These are phyloP conservation scores for Coccinonectria pachysandricola DNA, from an alignment of 2,329 filamentous ascomycete genomes.

Conservation along the genomic window DNA sequence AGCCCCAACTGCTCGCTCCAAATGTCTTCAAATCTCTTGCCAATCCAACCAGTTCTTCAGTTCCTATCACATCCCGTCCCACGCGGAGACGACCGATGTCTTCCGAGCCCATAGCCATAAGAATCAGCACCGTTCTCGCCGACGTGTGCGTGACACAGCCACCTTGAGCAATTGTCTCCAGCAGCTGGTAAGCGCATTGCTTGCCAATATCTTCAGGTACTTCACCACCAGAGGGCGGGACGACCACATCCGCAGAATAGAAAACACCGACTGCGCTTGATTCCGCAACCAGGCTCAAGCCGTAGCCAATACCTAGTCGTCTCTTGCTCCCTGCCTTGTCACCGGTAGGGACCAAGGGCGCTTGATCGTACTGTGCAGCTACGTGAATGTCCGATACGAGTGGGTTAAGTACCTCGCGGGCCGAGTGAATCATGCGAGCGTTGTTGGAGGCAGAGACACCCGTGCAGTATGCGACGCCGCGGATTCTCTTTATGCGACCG, in stretches of 20 bases:
- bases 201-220: conserved; percentile 86
- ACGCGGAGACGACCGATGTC: conserved; percentile 83
- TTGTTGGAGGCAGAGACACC: conserved; percentile 92
- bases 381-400: conserved; percentile 86
- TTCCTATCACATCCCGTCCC: conserved; percentile 70
- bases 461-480: conserved; percentile 87
- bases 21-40: conserved; percentile 82
- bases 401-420: conserved; percentile 76
- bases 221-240: conserved; percentile 67
- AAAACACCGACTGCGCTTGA: conserved; percentile 70
- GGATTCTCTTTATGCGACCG: conserved; percentile 76
- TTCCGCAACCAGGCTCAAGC: conserved; percentile 82
- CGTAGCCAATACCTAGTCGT: conserved; percentile 80
- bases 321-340: conserved; percentile 46
- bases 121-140: conserved; percentile 62
- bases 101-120: conserved; percentile 98
- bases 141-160: conserved; percentile 70
- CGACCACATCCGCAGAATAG: conserved; percentile 76
- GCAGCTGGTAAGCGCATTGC: conserved; percentile 76
- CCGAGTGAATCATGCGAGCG: conserved; percentile 85
- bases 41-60: conserved; percentile 68
- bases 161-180: conserved; percentile 72
- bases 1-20: conserved; percentile 81
- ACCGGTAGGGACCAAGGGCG: conserved; percentile 43
- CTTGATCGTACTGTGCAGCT: conserved; percentile 66